phyloP scores from a whole-genome alignment of 2,329 filamentous ascomycete species.

The Pseudopyricularia javanii region DNA sequence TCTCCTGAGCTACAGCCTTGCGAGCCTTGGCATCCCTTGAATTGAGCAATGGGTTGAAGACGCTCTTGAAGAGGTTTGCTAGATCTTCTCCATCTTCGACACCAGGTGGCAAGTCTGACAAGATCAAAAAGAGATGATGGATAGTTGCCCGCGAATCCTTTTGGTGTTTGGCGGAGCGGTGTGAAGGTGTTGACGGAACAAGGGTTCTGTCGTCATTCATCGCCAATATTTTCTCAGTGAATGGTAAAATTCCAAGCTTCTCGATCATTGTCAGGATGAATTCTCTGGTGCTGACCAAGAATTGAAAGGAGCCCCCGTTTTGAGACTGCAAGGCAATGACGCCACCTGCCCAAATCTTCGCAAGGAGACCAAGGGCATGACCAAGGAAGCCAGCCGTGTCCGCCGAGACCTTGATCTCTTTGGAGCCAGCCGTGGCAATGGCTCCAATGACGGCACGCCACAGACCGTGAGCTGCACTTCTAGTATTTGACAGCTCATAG shows the following conservation, averaged over 20 bases:
- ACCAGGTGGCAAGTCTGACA: conserved; percentile 37
- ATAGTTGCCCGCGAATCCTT: conserved; percentile 46
- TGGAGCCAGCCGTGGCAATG: conserved; percentile 56
- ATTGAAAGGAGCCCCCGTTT: conserved; percentile 30
- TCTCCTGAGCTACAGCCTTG: conserved; percentile 34
- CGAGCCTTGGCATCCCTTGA: conserved; percentile 30
- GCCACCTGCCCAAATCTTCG: conserved; percentile 53
- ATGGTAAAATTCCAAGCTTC: conserved; percentile 44
- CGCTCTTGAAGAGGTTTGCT: conserved; percentile 30
- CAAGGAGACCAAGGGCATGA: conserved; percentile 55
- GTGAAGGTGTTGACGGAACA: conserved; percentile 54
- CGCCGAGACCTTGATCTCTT: conserved; percentile 79
- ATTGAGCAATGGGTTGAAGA: conserved; percentile 47
- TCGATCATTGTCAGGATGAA: conserved; percentile 36
- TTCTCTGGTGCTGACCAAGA: conserved; percentile 40
- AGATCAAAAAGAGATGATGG: conserved; percentile 51
- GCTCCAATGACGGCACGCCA: conserved; percentile 52
- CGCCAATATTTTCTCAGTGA: conserved; percentile 47
- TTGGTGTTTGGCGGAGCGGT: conserved; percentile 39
- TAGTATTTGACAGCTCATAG: conserved; percentile 45
- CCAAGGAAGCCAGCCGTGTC: conserved; percentile 76
- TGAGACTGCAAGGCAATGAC: conserved; percentile 37
- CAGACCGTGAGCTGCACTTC: conserved; percentile 38
- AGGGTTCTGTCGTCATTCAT: conserved; percentile 41
- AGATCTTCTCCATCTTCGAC: conserved; percentile 32